These are phyloP conservation scores for Daldinia vernicosa DNA, from an alignment of 495 filamentous ascomycete genomes.

Conservation along the genomic window DNA sequence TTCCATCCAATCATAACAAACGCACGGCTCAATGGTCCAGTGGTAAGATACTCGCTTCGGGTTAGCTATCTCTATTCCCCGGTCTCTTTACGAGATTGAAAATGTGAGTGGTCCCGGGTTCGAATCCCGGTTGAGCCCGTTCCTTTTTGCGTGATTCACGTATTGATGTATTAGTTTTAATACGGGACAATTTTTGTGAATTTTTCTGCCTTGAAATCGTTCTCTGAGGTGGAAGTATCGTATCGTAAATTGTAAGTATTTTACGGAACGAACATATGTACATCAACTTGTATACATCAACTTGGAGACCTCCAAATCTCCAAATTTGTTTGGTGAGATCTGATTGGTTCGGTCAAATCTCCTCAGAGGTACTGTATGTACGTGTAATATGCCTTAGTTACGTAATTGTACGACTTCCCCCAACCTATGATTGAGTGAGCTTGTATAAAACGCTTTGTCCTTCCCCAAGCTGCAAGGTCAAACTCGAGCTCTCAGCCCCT, in stretches of 20 bases:
- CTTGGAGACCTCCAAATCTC: not conserved
- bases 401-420: not conserved
- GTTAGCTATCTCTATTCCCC: not conserved
- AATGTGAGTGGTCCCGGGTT: constrained; percentile 37
- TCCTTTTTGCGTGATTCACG: not conserved
- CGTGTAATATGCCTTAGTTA: not conserved
- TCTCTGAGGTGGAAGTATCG: not conserved
- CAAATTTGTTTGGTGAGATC: not conserved
- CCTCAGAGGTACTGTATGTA: no score
- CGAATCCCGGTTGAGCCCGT: constrained; percentile 36
- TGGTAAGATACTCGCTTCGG: constrained; percentile 41
- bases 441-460: constrained; percentile 40
- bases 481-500: constrained; percentile 19
- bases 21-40: constrained; percentile 39
- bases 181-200: not conserved
- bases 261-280: not conserved
- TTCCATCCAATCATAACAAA: not conserved
- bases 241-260: not conserved
- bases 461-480: constrained; percentile 44
- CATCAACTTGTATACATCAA: not conserved
- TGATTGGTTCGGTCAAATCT: not conserved
- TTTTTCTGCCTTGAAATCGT: not conserved
- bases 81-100: constrained; percentile 1
- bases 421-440: constrained; percentile 9
- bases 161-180: not conserved